Evolutionary conservation across 225 moss, liverwort and hornwort species (phyloP).

Genomic region (Marchantia polymorpha): DNA sequence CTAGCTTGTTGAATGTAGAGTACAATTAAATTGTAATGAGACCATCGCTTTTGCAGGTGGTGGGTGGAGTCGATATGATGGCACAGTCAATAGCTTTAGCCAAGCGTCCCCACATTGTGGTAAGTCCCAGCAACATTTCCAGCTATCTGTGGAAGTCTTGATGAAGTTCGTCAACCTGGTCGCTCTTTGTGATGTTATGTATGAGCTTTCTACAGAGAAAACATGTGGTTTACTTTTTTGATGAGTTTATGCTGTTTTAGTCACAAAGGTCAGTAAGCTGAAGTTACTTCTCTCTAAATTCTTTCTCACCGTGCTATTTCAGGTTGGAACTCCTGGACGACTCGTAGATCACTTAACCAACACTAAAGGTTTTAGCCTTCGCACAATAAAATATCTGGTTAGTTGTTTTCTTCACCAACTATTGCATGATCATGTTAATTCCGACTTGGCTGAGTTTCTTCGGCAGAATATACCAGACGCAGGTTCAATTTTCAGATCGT

Average conservation of each 20-base stretch:
- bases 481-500: too few relatives aligned
- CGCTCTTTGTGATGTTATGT: not conserved
- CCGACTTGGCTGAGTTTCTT: too few relatives aligned
- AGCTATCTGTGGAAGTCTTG: not conserved
- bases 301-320: not conserved
- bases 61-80: slow-evolving; percentile 97
- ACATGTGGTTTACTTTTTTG: too few relatives aligned
- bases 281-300: not conserved
- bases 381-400: slow-evolving; percentile 83
- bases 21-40: too few relatives aligned
- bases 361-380: slow-evolving; percentile 79
- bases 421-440: not conserved
- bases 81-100: slow-evolving; percentile 84
- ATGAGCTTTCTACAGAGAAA: too few relatives aligned
- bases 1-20: too few relatives aligned
- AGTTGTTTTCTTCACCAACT: not conserved
- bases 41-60: slow-evolving; percentile 30
- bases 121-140: not conserved
- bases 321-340: slow-evolving; percentile 80
- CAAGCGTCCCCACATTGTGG: slow-evolving; percentile 91
- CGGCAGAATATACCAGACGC: too few relatives aligned
- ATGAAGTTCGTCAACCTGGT: not conserved
- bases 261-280: too few relatives aligned
- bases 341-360: slow-evolving; percentile 80
- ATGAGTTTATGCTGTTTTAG: too few relatives aligned